Evolutionary conservation across 129 eudicot genomes (phyloP).

Genomic region (Tagetes erecta): DNA sequence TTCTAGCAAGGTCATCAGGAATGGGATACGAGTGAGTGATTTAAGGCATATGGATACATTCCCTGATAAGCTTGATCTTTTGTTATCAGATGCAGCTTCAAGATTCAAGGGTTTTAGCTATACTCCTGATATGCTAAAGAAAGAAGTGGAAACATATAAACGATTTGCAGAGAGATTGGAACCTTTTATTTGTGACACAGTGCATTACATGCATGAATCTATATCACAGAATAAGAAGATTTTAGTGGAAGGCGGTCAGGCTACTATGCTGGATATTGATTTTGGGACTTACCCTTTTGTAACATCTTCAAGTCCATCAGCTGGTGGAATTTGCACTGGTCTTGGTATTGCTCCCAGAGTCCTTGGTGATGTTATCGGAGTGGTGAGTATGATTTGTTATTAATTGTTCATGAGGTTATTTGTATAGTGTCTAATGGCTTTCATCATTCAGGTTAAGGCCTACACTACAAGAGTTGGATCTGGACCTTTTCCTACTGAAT

Average conservation of each 20-base stretch:
- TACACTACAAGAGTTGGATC: slow-evolving; percentile 99
- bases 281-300: slow-evolving; percentile 98
- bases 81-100: slow-evolving; percentile 84
- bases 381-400: slow-evolving; percentile 54
- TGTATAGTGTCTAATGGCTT: not conserved
- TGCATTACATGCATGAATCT: slow-evolving; percentile 77
- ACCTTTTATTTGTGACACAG: slow-evolving; percentile 84
- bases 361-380: slow-evolving; percentile 90
- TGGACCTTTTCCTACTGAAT: slow-evolving; percentile 97
- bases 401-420: not conserved
- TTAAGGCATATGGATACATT: slow-evolving; percentile 97
- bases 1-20: slow-evolving; percentile 85
- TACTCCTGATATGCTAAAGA: slow-evolving; percentile 64
- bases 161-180: slow-evolving; percentile 90
- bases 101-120: slow-evolving; percentile 76
- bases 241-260: slow-evolving; percentile 99
- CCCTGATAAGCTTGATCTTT: slow-evolving; percentile 81
- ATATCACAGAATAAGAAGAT: slow-evolving; percentile 70
- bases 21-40: slow-evolving; percentile 88
- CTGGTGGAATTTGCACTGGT: slow-evolving; percentile 98
- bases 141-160: slow-evolving; percentile 86
- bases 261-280: slow-evolving; percentile 98
- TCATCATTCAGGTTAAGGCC: slow-evolving; percentile 81
- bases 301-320: slow-evolving; percentile 96
- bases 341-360: slow-evolving; percentile 96